These are phyloP conservation scores for Micractinium sp. DNA, from an alignment of 139 green algal genomes.

Conservation along the genomic window DNA sequence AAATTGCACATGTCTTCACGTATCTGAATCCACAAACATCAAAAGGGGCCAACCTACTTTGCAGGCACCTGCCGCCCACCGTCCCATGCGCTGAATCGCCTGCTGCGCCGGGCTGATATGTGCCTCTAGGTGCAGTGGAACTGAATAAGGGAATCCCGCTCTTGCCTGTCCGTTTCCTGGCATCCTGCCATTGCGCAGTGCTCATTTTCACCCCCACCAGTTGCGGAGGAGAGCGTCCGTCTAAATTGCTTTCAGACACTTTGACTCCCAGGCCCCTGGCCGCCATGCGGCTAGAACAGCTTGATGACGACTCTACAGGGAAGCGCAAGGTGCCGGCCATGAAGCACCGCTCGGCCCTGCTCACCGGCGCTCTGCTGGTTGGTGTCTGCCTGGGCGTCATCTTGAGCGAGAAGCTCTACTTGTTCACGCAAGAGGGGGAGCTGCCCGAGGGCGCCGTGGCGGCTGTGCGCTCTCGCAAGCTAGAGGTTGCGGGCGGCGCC, in stretches of 20 bases:
- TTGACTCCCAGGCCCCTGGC: too few species aligned
- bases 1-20: too few species aligned
- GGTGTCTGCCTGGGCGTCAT: slow-evolving; percentile 75
- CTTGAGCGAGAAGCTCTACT: slow-evolving; percentile 68
- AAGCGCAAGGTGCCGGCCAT: slow-evolving; percentile 27
- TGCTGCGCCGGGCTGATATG: not conserved
- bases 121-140: too few species aligned
- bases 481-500: slow-evolving; percentile 26
- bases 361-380: slow-evolving; percentile 60
- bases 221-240: too few species aligned
- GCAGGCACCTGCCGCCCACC: not conserved
- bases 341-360: slow-evolving; percentile 36
- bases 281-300: not conserved
- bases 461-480: slow-evolving; percentile 27
- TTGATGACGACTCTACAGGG: slow-evolving; percentile 23
- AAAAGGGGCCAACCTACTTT: too few species aligned
- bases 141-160: too few species aligned
- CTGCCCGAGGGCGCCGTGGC: slow-evolving; percentile 5
- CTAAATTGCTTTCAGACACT: too few species aligned
- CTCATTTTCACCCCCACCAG: too few species aligned
- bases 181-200: too few species aligned
- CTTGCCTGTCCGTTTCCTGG: not conserved
- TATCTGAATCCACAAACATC: too few species aligned
- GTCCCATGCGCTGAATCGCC: not conserved
- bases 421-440: slow-evolving; percentile 34